Percentiles rank a stretch among this genome's conserved stretches.
Conservation (phyloP, 116 monocot species). For the Papilionanthe hybrid region DNA sequence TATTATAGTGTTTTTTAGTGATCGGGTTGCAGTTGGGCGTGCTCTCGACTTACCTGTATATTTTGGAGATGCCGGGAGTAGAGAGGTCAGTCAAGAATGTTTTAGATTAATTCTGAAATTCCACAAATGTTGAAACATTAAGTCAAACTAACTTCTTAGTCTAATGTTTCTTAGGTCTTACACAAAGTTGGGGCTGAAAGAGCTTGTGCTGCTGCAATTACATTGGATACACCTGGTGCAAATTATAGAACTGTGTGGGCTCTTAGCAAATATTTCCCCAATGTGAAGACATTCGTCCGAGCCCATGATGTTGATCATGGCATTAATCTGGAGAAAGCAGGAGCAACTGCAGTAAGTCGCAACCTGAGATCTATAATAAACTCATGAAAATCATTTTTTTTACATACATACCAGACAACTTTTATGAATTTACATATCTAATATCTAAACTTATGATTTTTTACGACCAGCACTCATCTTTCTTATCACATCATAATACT, state of each 20-base stretch:
- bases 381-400: neutral
- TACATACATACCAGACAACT: no score
- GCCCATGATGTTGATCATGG: conserved; percentile 98
- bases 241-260: conserved; percentile 98
- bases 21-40: conserved; percentile 87
- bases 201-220: conserved; percentile 96
- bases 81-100: conserved; percentile 57
- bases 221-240: conserved; percentile 96
- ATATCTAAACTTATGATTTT: no score
- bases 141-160: neutral
- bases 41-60: conserved; percentile 92
- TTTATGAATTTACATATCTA: no score
- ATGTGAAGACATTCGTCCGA: conserved; percentile 96
- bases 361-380: neutral
- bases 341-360: conserved; percentile 79
- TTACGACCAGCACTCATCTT: no score
- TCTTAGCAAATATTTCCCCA: conserved; percentile 94
- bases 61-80: conserved; percentile 98
- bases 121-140: neutral
- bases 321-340: conserved; percentile 94
- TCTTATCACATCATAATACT: no score
- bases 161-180: conserved; percentile 46
- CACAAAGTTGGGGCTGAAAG: conserved; percentile 97
- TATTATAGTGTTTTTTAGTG: conserved; percentile 34
- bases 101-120: neutral